Base-by-base conservation (phyloP, 2,329 filamentous ascomycete species). In the Exophiala sideris region DNA sequence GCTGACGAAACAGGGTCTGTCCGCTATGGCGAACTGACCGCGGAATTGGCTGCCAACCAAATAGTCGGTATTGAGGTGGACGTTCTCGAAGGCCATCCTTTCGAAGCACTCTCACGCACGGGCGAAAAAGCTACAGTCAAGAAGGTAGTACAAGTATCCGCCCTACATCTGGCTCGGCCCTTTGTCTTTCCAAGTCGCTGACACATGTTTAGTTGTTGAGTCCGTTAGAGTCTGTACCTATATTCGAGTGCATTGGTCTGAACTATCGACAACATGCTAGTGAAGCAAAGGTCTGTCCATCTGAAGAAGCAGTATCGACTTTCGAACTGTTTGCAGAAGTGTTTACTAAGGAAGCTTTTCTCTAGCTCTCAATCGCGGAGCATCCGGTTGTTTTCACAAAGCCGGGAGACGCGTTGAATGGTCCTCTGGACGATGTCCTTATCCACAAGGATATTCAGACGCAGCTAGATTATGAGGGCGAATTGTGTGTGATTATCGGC, bases 391-490 rank as follows among this genome's bases (percentile, higher is more conserved):
- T 72, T 3, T 72, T 73, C 56, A 64, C 67, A 57, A 73, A 73
- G 61, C 70, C 70, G 0, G 60, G 65, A 7, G 68, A 65, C 2
- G 66, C 68, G 4, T 57, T 71, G 1, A 65, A 58, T 9, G 66
- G 64, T 2, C 66, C 67, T 1, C 57, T 54, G 18, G 21, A 66
- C 2, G 61, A 62, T 0, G 59, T 62, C 7, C 57, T 69, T 11
- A 60, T 45, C 5, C 56, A 69, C 6, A 67, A 65, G 8, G 56
- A 62, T 35, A 56, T 65, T 5, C 65, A 63, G 0, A 65, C 71
- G 48, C 67, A 72, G 50, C 65, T 63, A 51, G 71, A 72, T 62
- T 73, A 72, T 49, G 70, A 72, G 54, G 69, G 67, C 1, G 71
- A 74, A 56, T 60, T 74, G 10, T 63, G 60, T 0, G 24, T 73